phyloP scores from a whole-genome alignment of 441 rosid genomes.

The Adansonia rubrostipa region DNA sequence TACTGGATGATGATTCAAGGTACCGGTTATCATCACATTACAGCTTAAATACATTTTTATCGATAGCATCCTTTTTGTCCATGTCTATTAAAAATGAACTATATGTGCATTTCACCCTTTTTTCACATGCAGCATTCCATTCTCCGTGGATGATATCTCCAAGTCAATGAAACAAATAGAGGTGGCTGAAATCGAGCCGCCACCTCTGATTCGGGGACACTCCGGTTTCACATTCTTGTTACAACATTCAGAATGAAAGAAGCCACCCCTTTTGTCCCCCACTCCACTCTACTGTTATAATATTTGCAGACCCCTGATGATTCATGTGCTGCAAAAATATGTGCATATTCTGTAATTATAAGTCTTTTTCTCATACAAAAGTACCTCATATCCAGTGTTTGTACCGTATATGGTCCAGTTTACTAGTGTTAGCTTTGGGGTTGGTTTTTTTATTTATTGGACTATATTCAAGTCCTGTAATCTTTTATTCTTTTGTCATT shows the following conservation, averaged over 20 bases:
- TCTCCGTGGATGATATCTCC: slow-evolving; percentile 93
- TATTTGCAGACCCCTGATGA: neutral
- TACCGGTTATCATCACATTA: slow-evolving; percentile 21
- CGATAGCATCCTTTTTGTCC: neutral
- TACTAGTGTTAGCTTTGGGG: neutral
- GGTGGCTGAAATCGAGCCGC: slow-evolving; percentile 84
- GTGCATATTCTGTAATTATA: slow-evolving; percentile 22
- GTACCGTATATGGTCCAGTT: slow-evolving; percentile 10
- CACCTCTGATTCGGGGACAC: slow-evolving; percentile 77
- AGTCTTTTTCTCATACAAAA: neutral
- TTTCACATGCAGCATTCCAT: slow-evolving; percentile 75
- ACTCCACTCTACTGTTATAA: slow-evolving; percentile 8
- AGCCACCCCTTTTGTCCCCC: neutral
- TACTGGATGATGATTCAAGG: slow-evolving; percentile 96
- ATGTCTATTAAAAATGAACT: neutral
- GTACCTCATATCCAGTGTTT: neutral
- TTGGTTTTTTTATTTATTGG: neutral
- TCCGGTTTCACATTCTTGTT: slow-evolving; percentile 87
- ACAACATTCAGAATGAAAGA: slow-evolving; percentile 66
- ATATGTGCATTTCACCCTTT: neutral
- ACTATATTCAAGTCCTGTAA: neutral
- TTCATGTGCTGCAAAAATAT: neutral
- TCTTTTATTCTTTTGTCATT: slow-evolving; percentile 21
- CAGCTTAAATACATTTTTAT: neutral
- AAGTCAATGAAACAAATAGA: slow-evolving; percentile 90